phyloP scores from a whole-genome alignment of 1,139 yeast genomes.

The Groenewaldozyma sp. region DNA sequence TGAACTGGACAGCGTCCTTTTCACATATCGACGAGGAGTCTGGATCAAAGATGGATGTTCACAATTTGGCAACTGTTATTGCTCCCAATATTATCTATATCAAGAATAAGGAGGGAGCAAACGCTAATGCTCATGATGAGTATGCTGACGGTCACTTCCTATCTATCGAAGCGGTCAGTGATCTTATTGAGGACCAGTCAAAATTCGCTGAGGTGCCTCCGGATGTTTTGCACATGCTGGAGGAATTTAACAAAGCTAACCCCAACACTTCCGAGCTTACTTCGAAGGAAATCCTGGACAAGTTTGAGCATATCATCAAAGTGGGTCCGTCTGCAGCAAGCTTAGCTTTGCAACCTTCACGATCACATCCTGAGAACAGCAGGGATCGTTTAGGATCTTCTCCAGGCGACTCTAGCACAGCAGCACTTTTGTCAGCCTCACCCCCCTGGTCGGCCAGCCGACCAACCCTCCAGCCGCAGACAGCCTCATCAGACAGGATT shows the following conservation, averaged over 20 bases:
- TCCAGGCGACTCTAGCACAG: too few relatives aligned
- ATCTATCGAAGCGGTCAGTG: slow-evolving; percentile 85
- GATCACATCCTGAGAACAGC: too few relatives aligned
- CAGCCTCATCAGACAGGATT: background rate
- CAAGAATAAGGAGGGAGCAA: slow-evolving; percentile 17
- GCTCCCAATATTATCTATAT: slow-evolving; percentile 80
- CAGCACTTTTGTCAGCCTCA: background rate
- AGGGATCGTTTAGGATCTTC: too few relatives aligned
- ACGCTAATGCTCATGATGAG: slow-evolving; percentile 26
- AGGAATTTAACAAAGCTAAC: slow-evolving; percentile 17
- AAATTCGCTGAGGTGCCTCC: slow-evolving; percentile 71
- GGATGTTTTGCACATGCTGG: slow-evolving; percentile 30
- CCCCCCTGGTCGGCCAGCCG: background rate
- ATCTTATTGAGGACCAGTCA: slow-evolving; percentile 74
- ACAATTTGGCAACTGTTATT: slow-evolving; percentile 89
- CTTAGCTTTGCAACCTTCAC: background rate
- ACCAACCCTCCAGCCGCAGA: slow-evolving; percentile 1
- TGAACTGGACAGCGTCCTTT: slow-evolving; percentile 95
- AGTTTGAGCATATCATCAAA: slow-evolving; percentile 20
- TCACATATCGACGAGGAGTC: slow-evolving; percentile 49
- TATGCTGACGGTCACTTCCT: slow-evolving; percentile 72
- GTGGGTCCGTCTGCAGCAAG: too few relatives aligned
- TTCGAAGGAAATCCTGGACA: slow-evolving; percentile 25
- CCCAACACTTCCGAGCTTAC: slow-evolving; percentile 16
- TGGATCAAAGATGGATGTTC: slow-evolving; percentile 96